Conservation (phyloP, 441 rosid species). For the Mallotus japonicus region DNA sequence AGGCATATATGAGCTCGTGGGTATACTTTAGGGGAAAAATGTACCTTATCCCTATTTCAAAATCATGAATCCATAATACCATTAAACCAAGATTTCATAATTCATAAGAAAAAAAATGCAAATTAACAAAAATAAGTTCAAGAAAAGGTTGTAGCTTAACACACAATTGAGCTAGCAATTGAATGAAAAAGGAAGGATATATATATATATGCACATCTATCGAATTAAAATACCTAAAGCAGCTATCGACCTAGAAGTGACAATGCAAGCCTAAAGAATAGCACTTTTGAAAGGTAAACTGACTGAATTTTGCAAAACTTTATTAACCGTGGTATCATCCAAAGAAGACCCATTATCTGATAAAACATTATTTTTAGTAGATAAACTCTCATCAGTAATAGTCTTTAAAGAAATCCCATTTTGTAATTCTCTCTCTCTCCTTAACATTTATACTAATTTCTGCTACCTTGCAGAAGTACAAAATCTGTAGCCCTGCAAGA, state of each 20-base stretch:
- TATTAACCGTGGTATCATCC: constrained; percentile 27
- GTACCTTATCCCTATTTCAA: no score
- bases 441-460: constrained; percentile 38
- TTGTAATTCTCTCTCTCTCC: constrained; percentile 29
- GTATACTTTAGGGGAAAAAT: no score
- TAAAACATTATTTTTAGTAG: constrained; percentile 21
- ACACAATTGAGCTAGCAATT: neutral
- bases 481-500: constrained; percentile 37
- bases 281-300: constrained; percentile 51
- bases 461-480: constrained; percentile 44
- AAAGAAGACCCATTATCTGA: constrained; percentile 26
- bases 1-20: no score
- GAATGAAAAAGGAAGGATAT: neutral
- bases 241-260: constrained; percentile 70
- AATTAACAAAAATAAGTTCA: neutral
- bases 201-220: constrained; percentile 40
- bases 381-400: constrained; percentile 19
- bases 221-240: constrained; percentile 64
- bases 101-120: neutral
- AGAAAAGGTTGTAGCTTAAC: neutral
- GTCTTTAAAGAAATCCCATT: constrained; percentile 25
- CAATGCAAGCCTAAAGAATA: constrained; percentile 72
- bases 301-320: constrained; percentile 23
- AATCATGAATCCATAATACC: neutral
- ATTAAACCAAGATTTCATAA: neutral